Conservation (phyloP, 1,284 basidiomycete genomes). For the Ustilago curta region DNA sequence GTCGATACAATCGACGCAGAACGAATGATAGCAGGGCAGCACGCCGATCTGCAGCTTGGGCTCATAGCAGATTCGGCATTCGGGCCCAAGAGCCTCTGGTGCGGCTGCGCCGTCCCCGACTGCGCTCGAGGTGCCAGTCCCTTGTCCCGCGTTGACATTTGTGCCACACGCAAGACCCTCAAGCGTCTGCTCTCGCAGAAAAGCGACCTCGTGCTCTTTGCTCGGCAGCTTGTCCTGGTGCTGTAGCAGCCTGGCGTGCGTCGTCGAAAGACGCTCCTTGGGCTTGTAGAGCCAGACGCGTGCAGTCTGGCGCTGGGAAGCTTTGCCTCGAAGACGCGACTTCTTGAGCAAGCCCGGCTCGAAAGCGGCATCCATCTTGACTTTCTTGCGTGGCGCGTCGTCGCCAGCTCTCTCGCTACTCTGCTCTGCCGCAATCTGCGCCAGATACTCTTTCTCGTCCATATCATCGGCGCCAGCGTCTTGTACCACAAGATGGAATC, state of each 20-base stretch:
- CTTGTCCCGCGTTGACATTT: conserved; percentile 83
- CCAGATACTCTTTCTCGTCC: conserved; percentile 31
- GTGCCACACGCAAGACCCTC: conserved; percentile 73
- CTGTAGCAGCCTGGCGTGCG: conserved; percentile 10
- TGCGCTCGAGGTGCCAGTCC: conserved; percentile 81
- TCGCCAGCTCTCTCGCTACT: background rate
- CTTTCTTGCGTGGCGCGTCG: conserved; percentile 16
- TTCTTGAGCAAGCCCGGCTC: conserved; percentile 44
- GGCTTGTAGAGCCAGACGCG: conserved; percentile 53
- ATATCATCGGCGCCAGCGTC: conserved; percentile 47
- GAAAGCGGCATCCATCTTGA: conserved; percentile 19
- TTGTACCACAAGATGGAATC: conserved; percentile 46
- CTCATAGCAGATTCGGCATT: conserved; percentile 51
- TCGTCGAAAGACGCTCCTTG: conserved; percentile 43
- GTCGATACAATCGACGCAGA: conserved; percentile 53
- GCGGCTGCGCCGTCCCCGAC: background rate
- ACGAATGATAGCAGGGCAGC: conserved; percentile 54
- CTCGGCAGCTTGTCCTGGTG: conserved; percentile 11
- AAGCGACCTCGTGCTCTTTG: conserved; percentile 51
- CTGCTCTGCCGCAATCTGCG: conserved; percentile 30
- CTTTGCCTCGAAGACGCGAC: conserved; percentile 48
- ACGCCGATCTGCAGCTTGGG: conserved; percentile 39
- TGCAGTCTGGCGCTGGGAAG: conserved; percentile 31
- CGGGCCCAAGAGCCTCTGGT: conserved; percentile 11
- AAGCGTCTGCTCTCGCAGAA: conserved; percentile 33